Evolutionary conservation across 345 rosid species (phyloP).

Genomic region (Hypericum androsaemum): DNA sequence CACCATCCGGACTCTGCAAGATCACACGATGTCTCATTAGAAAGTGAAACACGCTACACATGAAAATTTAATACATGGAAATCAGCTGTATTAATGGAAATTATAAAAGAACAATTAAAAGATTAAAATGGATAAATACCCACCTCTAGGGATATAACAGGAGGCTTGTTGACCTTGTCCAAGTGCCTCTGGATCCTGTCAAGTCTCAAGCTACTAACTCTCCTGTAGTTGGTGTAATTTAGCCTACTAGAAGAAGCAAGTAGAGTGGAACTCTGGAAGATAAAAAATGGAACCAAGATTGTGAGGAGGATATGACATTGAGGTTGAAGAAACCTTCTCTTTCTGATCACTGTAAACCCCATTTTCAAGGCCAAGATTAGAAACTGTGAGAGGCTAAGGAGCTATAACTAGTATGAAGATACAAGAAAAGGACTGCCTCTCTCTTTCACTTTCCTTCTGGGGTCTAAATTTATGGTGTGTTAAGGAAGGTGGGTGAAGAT

Average conservation of each 20-base stretch:
- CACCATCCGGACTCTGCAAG: conserved; percentile 29
- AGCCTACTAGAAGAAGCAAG: no score
- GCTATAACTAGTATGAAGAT: no score
- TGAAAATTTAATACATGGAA: not conserved
- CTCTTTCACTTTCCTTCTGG: conserved; percentile 1
- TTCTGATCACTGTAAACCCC: no score
- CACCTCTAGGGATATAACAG: conserved; percentile 23
- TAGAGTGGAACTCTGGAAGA: no score
- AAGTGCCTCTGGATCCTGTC: conserved; percentile 33
- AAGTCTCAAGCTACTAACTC: conserved; percentile 68
- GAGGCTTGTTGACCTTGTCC: conserved; percentile 22
- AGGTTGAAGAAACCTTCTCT: no score
- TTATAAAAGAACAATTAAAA: not conserved
- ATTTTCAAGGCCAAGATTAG: no score
- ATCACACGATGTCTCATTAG: not conserved
- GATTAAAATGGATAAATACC: not conserved
- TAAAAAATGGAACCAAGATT: no score
- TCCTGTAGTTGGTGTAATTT: conserved; percentile 17
- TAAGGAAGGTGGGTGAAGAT: conserved; percentile 43
- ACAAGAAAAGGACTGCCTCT: no score
- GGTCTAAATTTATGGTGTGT: conserved; percentile 29
- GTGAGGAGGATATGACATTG: no score
- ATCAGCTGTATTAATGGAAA: not conserved
- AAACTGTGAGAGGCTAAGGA: no score
- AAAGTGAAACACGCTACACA: not conserved